Evolutionary conservation across 305 asterid genomes (phyloP).

Genomic region (Fraxinus platypoda): DNA sequence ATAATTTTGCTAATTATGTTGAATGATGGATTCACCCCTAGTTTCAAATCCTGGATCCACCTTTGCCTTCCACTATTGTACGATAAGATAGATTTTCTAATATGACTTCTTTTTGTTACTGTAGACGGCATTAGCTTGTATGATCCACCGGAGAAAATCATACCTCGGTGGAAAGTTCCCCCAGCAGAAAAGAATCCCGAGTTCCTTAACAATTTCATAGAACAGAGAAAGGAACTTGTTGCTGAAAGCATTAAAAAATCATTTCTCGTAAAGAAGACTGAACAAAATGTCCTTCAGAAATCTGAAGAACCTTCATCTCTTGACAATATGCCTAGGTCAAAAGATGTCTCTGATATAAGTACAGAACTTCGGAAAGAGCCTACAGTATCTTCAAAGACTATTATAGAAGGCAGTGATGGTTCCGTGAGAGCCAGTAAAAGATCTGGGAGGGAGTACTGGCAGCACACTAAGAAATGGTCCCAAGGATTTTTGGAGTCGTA

Average conservation of each 20-base stretch:
- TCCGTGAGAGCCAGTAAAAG: slow-evolving; percentile 70
- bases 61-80: neutral
- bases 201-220: slow-evolving; percentile 49
- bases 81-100: slow-evolving; percentile 13
- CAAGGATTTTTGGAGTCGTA: slow-evolving; percentile 74
- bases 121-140: slow-evolving; percentile 88
- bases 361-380: slow-evolving; percentile 26
- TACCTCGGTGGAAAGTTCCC: slow-evolving; percentile 89
- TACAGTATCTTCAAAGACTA: slow-evolving; percentile 50
- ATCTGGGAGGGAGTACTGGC: slow-evolving; percentile 88
- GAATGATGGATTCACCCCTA: neutral
- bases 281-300: slow-evolving; percentile 25
- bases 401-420: slow-evolving; percentile 88
- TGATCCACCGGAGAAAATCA: slow-evolving; percentile 83
- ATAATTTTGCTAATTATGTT: slow-evolving; percentile 3
- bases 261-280: slow-evolving; percentile 32
- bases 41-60: neutral
- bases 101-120: slow-evolving; percentile 21
- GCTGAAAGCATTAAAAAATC: slow-evolving; percentile 44
- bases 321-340: slow-evolving; percentile 28
- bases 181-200: slow-evolving; percentile 69
- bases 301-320: slow-evolving; percentile 42
- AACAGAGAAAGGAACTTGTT: slow-evolving; percentile 43
- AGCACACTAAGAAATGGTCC: slow-evolving; percentile 97
- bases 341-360: slow-evolving; percentile 26